Evolutionary conservation across 257 asterid species (phyloP), one percentile per base, ranked within the genome.

Genomic region (Dorcoceras hygrometricum): DNA sequence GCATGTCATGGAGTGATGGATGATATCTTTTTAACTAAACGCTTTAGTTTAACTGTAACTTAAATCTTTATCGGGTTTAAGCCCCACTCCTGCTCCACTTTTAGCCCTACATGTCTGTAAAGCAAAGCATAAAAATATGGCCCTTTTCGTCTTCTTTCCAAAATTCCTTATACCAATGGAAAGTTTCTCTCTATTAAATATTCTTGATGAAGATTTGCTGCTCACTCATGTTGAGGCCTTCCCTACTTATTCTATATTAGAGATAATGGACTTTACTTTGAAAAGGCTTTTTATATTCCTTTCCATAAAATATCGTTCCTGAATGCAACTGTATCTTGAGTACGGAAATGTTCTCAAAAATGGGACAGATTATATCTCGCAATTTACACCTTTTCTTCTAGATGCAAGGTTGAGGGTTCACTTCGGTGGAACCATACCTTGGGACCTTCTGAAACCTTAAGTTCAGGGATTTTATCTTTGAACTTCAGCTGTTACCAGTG

Each of bases 91-190:
- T 53, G 31, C 71, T 58, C 66, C 67, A 27, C 72, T 54, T 64
- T 57, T 68, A 76, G 73, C 84, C 87, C 84, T 67, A 79, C 84
- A 18, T 73, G 84, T 67, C 78, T 72, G 51, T 43, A 12, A 7
- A 31, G 36, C 2, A 64, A 43, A 67, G 22, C 51, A 56, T 24
- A 58, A 66, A 57, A 14, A 56, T n/a, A 4, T 69, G 83, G 23
- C 80, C 81, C 65, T 57, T 67, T 28, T 71, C 24, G 31, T 57
- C 54, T 72, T 2, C 61, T 58, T 46, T 43, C 51, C 51, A 12
- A 2, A 14, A 43, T 43, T 43, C 51, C 7, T 43, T 14, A 4
- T 12, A 43, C n/a, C 19, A 3, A 43, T 43, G 51, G 14, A 14
- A 43, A 43, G 51, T 43, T n/a, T 43, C 19, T 43, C 14, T 43